phyloP scores from a whole-genome alignment of 805 yeast species.

The Cyberlindnera lachancei region DNA sequence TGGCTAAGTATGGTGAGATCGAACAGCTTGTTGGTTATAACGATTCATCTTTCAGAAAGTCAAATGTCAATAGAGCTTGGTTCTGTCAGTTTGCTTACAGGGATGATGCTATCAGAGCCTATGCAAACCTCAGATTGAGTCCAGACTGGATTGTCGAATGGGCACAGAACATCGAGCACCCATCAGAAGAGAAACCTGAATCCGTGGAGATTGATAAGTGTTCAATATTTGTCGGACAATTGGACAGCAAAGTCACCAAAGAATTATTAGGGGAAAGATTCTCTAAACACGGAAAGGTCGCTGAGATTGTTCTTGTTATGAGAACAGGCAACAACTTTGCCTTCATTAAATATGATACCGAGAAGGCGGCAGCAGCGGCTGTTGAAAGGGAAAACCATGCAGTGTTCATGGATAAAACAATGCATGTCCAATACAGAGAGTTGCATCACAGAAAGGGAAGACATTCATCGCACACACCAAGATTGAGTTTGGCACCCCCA shows the following conservation, averaged over 20 bases:
- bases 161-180: conserved; percentile 75
- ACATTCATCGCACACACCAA: conserved; percentile 24
- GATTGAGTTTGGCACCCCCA: conserved; percentile 66
- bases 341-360: conserved; percentile 57
- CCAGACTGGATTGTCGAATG: conserved; percentile 62
- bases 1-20: conserved; percentile 62
- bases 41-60: conserved; percentile 25
- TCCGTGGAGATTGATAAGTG: conserved; percentile 52
- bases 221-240: conserved; percentile 76
- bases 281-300: conserved; percentile 57
- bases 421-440: conserved; percentile 82
- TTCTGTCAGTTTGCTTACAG: conserved; percentile 72
- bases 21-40: conserved; percentile 51
- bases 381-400: conserved; percentile 83
- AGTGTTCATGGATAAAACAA: conserved; percentile 60
- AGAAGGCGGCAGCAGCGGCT: conserved; percentile 77
- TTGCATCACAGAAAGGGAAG: conserved; percentile 29
- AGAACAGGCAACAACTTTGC: conserved; percentile 55
- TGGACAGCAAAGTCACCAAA: conserved; percentile 46
- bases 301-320: conserved; percentile 45
- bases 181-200: conserved; percentile 24
- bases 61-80: conserved; percentile 43
- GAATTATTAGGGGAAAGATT: conserved; percentile 53
- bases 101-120: conserved; percentile 84
- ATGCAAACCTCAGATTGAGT: conserved; percentile 55